A percentile compares a stretch with the other conserved stretches of the same genome.
These are phyloP conservation scores for Xylariaceae sp. DNA, from an alignment of 2,329 filamentous ascomycete species.

Conservation along the genomic window DNA sequence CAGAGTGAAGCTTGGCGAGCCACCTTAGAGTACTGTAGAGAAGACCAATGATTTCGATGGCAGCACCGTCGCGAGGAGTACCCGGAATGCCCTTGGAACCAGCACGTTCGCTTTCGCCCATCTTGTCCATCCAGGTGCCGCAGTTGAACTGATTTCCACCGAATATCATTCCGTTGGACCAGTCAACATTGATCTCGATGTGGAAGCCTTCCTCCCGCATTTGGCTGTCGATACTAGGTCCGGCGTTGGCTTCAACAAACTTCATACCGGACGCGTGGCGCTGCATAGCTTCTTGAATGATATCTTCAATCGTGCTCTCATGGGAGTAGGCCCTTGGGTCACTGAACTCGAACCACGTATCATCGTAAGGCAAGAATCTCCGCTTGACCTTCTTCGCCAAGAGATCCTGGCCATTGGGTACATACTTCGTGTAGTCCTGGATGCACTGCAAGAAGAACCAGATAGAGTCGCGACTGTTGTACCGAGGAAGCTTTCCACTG, in stretches of 20 bases:
- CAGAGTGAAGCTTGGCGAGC: conserved; percentile 62
- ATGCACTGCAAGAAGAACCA: conserved; percentile 98
- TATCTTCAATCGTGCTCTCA: conserved; percentile 75
- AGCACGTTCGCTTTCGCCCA: conserved; percentile 93
- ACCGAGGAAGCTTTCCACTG: conserved; percentile 78
- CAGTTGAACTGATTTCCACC: conserved; percentile 94
- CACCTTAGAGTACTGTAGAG: conserved; percentile 84
- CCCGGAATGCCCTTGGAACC: conserved; percentile 90
- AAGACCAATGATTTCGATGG: conserved; percentile 90
- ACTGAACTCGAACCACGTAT: conserved; percentile 82
- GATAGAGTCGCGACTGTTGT: conserved; percentile 92
- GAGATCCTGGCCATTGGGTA: conserved; percentile 67
- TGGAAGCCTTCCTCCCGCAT: conserved; percentile 93
- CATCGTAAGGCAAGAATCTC: conserved; percentile 90
- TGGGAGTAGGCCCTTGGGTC: conserved; percentile 82
- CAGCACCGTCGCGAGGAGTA: conserved; percentile 93
- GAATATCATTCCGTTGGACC: conserved; percentile 84
- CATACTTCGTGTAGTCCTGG: conserved; percentile 83
- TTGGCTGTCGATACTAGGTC: conserved; percentile 79
- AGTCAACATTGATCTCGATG: conserved; percentile 85
- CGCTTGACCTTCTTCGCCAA: conserved; percentile 73
- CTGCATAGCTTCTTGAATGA: conserved; percentile 90
- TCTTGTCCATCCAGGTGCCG: conserved; percentile 99
- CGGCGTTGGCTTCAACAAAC: conserved; percentile 92
- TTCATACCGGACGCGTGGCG: conserved; percentile 85